phyloP scores from a whole-genome alignment of 1,284 basidiomycete genomes.

The Melampsora americana region DNA sequence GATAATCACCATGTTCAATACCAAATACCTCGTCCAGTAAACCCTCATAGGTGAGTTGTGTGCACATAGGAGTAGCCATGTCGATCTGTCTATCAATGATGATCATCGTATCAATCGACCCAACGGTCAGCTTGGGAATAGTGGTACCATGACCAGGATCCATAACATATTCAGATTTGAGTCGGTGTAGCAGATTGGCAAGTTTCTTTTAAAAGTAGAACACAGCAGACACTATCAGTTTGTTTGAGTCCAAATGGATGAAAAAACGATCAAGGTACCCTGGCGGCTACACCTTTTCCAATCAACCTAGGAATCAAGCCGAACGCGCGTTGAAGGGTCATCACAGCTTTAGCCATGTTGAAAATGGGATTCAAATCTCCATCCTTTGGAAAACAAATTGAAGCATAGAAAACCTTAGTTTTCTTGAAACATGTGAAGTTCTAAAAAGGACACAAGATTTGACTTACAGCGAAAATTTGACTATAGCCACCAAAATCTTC shows the following conservation, averaged over 20 bases:
- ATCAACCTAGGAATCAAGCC: slow-evolving; percentile 87
- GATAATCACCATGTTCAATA: slow-evolving; percentile 73
- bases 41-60: slow-evolving; percentile 94
- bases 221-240: background rate
- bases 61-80: slow-evolving; percentile 90
- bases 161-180: slow-evolving; percentile 55
- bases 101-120: slow-evolving; percentile 76
- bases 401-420: background rate
- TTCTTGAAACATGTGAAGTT: background rate
- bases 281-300: slow-evolving; percentile 87
- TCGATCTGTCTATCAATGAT: slow-evolving; percentile 89
- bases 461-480: slow-evolving; percentile 39
- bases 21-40: slow-evolving; percentile 91
- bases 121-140: slow-evolving; percentile 47
- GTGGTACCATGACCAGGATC: slow-evolving; percentile 31
- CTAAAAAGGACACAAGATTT: background rate
- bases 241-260: background rate
- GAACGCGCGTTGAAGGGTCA: slow-evolving; percentile 78
- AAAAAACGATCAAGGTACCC: slow-evolving; percentile 58
- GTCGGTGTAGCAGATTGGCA: slow-evolving; percentile 67
- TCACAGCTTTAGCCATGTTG: slow-evolving; percentile 80
- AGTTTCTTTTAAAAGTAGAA: slow-evolving; percentile 63
- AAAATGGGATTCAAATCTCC: slow-evolving; percentile 89
- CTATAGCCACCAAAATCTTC: slow-evolving; percentile 65
- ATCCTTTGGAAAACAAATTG: slow-evolving; percentile 61